Evolutionary conservation across 1,284 basidiomycete genomes (phyloP), one percentile per base, ranked within the genome.

Genomic region (Trichosporon ovoides): DNA sequence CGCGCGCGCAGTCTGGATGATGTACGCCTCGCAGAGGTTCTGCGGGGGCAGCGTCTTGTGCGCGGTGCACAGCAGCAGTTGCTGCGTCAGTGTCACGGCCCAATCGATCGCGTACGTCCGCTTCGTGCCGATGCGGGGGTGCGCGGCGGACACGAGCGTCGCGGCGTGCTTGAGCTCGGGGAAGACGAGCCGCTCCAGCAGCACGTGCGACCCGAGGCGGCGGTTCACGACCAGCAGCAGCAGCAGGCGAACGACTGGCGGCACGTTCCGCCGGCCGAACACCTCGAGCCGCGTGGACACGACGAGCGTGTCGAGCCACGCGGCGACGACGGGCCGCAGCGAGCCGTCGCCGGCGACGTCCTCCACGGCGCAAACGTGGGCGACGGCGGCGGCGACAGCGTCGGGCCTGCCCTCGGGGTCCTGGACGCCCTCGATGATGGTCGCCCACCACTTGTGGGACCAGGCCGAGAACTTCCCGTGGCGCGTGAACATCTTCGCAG

Each of bases 111-210:
- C 65, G 19, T 62, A 62, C 0, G 66, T 61, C 18, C 68, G 64
- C 49, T 68, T 67, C 20, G 59, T 56, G 13, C 66, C 62, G 7
- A 74, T 54, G 11, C 69, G 64, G 7, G 66, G 61, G 34, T 68
- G 64, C 3, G 67, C 37, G 6, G 61, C 55, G 1, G 70, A 57
- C 18, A 59, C 56, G 2, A 60, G 57, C 1, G 62, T 43, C 1
- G 71, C 65, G 7, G 66, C 61, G n/a, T 68, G 62, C 53, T 71
- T 70, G 67, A 72, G 71, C 10, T 69, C 55, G 2, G 68, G 66
- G 52, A 64, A 74, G 4, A 67, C 55, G n/a, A 69, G 54, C 16
- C 56, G 63, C 11, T 72, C 67, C 3, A 76, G 63, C 1, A 74
- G 4, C 5, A 61, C 61, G 11, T 60, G 57, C 3, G 68, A 69